Conservation (phyloP, 1,139 yeast genomes). For the Candida sp. region DNA sequence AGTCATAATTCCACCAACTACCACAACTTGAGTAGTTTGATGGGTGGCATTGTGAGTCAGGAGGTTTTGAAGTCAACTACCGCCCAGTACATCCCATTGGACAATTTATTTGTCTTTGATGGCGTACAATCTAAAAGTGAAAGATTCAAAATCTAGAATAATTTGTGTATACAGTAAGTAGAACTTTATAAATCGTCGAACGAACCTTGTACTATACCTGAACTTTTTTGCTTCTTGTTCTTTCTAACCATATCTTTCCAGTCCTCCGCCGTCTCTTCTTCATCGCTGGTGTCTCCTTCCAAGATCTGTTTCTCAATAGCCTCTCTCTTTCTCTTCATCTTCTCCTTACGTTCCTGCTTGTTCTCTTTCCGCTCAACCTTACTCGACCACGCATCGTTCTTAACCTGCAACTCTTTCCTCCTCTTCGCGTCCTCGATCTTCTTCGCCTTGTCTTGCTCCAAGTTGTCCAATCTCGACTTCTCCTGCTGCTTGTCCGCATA, state of each 20-base stretch:
- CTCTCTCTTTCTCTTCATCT: conserved; percentile 65
- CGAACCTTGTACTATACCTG: conserved; percentile 50
- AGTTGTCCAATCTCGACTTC: conserved; percentile 57
- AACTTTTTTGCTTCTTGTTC: conserved; percentile 51
- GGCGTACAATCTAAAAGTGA: conserved; percentile 60
- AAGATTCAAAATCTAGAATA: conserved; percentile 44
- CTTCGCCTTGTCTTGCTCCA: conserved; percentile 49
- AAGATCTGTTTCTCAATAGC: conserved; percentile 60
- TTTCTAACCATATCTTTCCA: conserved; percentile 87
- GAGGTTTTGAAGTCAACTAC: conserved; percentile 71
- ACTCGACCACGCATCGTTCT: conserved; percentile 82
- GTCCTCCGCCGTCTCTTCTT: conserved; percentile 65
- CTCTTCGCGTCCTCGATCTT: conserved; percentile 52
- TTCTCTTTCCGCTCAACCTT: conserved; percentile 67
- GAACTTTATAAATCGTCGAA: conserved; percentile 68
- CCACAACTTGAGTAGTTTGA: conserved; percentile 43
- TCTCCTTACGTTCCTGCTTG: conserved; percentile 65
- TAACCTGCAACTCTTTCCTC: conserved; percentile 51
- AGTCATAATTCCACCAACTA: conserved; percentile 33
- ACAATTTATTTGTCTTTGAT: conserved; percentile 69
- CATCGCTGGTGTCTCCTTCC: conserved; percentile 49
- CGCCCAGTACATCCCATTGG: conserved; percentile 74
- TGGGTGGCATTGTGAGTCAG: conserved; percentile 84
- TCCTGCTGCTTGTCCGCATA: conserved; percentile 74
- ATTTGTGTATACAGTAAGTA: not conserved